Base-by-base conservation (phyloP, 1,284 basidiomycete genomes). In the Melampsora abietis-canadensis region DNA sequence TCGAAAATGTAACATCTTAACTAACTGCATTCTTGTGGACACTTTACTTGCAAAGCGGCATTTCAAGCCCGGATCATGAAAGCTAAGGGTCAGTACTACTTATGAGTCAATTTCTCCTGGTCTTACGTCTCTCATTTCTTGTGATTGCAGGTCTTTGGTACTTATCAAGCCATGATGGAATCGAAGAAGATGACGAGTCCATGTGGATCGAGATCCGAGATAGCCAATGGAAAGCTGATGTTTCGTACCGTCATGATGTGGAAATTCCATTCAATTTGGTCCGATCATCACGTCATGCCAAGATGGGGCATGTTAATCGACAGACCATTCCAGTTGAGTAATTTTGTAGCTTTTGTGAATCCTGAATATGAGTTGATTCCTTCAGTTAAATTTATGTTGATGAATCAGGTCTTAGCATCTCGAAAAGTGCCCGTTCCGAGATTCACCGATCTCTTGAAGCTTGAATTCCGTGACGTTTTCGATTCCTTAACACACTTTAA, bases 31-130 rank as follows among this genome's bases (percentile, higher is more conserved):
- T 44, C 10, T 12, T 12, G 14, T 44, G 40, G 40, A 1, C 40
- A 44, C 40, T 44, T 44, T 14, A 44, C 15, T 15, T 15, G 14
- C 2, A 44, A 12, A 74, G 70, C 70, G 21, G 62, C 54, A 4
- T 74, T 54, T 59, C 70, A 74, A 74, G 70, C 70, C 5, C 70
- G 70, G 17, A 74, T 74, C 40, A 34, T 74, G 47, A 74, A 66
- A 60, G 44, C 48, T 31, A 74, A 74, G 59, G 70, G 70, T 74
- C 24, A 4, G 62, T 59, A 5, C 14, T 2, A 6, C 12, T 15
- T 34, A 30, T 6, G 19, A 62, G 10, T n/a, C 12, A 57, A n/a
- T 5, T 21, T 5, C 1, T n/a, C n/a, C 15, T 30, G 14, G 8
- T 57, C 8, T 21, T 17, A 14, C 14, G 14, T 15, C 40, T 14